Evolutionary conservation across 2,329 filamentous ascomycete genomes (phyloP), one percentile per base, ranked within the genome.

Genomic region (Diaporthe ampelina): DNA sequence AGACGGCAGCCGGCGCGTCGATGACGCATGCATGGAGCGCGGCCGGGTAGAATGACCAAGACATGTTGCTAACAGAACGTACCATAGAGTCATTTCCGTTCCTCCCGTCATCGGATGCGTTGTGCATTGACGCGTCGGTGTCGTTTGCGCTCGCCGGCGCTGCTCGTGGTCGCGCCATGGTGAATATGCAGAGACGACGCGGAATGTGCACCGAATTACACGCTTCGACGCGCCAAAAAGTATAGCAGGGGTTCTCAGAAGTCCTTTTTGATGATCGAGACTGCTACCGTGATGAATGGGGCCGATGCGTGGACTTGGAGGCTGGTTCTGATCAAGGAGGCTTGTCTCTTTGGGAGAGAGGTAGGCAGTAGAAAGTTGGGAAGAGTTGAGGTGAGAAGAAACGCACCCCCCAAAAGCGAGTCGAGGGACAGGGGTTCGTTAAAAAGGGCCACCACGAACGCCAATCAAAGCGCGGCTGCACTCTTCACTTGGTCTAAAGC

Each of bases 121-220:
- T 91, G 57, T 86, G 87, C 89, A 92, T 92, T 75, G 90, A 91
- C 84, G 89, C 89, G 86, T 91, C 90, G 50, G 86, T 86, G 77
- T 92, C 89, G 78, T 85, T 87, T 79, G 84, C 90, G 80, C 84
- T 85, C 80, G 84, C 85, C 82, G 85, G 86, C 77, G 87, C 85
- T 78, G 88, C 86, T 79, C 88, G 87, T 79, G 85, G 82, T 77
- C 89, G 88, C 80, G 89, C 88, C 89, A 90, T 91, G 79, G 79
- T 83, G 73, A 79, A 76, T 78, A 81, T 82, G 84, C 37, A 26
- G 21, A 45, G 52, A 72, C 29, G 73, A 73, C 70, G 37, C 57
- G 45, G 57, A 35, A 63, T 58, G 43, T 74, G 26, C 50, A 59
- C 40, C 52, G 35, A 52, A 58, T 63, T 35, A 76, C 74, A 72